Evolutionary conservation across 139 green algal species (phyloP).

Genomic region (Micractinium sp.): DNA sequence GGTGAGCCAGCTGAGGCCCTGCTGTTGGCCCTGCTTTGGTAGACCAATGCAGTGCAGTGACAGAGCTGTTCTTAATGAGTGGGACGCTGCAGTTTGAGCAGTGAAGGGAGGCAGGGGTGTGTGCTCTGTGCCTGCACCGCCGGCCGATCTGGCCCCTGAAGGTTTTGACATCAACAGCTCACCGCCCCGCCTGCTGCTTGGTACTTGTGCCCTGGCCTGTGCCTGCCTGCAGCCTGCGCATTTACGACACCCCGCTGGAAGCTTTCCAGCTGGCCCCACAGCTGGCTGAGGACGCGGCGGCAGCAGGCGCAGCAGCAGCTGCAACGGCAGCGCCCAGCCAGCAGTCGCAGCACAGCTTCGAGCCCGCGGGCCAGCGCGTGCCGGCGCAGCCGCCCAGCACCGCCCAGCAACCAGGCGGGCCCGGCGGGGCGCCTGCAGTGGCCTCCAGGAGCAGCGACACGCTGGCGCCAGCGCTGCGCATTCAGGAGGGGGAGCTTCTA

Average conservation of each 20-base stretch:
- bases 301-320: background rate
- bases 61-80: too few species aligned
- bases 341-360: too few species aligned
- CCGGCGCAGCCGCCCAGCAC: background rate
- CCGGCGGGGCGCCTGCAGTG: background rate
- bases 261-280: conserved; percentile 15
- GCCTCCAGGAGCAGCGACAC: conserved; percentile 28
- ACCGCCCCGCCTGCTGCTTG: background rate
- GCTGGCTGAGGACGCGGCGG: background rate
- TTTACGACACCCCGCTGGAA: conserved; percentile 77
- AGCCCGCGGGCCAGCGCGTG: conserved; percentile 10
- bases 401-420: background rate
- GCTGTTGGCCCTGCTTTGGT: too few species aligned
- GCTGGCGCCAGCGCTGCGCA: conserved; percentile 50
- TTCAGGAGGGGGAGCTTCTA: conserved; percentile 74
- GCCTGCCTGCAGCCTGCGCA: conserved; percentile 56
- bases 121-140: background rate
- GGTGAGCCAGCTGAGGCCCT: conserved; percentile 45
- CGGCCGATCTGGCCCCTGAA: background rate
- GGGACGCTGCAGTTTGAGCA: too few species aligned
- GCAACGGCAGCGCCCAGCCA: background rate
- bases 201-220: background rate
- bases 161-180: background rate
- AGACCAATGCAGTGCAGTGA: too few species aligned
- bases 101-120: background rate